Evolutionary conservation across 331 rosid genomes (phyloP).

Genomic region (Malus hybrid): DNA sequence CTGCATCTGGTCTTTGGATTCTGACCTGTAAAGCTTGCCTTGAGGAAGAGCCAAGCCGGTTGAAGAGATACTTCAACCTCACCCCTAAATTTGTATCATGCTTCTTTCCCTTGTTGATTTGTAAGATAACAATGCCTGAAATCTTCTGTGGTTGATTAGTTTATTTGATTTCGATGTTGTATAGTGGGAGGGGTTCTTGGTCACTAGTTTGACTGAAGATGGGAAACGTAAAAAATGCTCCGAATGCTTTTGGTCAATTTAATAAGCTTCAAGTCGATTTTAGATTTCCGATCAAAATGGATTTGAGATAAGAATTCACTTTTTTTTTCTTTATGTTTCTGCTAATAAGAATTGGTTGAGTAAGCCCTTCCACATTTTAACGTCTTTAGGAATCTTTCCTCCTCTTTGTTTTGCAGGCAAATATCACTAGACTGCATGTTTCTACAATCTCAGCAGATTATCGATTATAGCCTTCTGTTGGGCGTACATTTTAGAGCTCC

Average conservation of each 20-base stretch:
- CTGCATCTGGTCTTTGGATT: not conserved
- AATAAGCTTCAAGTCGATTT: not conserved
- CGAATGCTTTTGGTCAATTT: not conserved
- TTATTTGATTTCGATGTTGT: not conserved
- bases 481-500: conserved; percentile 92
- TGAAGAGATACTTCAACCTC: not conserved
- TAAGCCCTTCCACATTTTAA: not conserved
- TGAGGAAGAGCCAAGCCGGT: not conserved
- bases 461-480: conserved; percentile 82
- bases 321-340: not conserved
- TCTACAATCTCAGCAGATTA: conserved; percentile 73
- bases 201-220: not conserved
- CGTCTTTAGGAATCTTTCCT: conserved; percentile 1
- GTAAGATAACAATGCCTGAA: not conserved
- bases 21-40: not conserved
- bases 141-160: not conserved
- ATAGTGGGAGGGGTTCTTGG: too few species aligned
- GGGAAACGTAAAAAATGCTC: not conserved
- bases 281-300: not conserved
- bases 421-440: conserved; percentile 61
- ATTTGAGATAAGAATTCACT: not conserved
- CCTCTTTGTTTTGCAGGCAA: conserved; percentile 46
- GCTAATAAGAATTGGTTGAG: not conserved
- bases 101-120: not conserved
- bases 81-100: not conserved